These are phyloP conservation scores for Mucor lusitanicus DNA, from an alignment of 371 early-diverging fungal species.

Conservation along the genomic window DNA sequence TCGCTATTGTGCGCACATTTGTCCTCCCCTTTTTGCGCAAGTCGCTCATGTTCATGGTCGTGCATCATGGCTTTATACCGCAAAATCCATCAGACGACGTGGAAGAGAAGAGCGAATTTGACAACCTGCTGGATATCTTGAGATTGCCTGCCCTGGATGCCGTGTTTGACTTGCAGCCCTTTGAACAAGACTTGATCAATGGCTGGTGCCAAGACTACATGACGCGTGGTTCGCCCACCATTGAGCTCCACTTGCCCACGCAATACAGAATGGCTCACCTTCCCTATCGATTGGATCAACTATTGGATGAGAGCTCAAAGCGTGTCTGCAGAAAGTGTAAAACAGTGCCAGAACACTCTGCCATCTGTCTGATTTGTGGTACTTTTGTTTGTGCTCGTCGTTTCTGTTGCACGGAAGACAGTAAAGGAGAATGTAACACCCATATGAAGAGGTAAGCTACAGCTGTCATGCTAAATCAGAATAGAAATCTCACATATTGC, in stretches of 20 bases:
- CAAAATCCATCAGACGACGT: conserved; percentile 28
- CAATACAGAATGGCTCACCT: conserved; percentile 71
- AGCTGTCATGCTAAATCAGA: not conserved
- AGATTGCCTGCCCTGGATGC: conserved; percentile 32
- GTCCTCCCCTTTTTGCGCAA: conserved; percentile 47
- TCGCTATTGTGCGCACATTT: conserved; percentile 34
- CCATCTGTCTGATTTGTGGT: conserved; percentile 93
- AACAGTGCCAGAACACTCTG: conserved; percentile 84
- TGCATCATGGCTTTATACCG: conserved; percentile 43
- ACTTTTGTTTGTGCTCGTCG: conserved; percentile 88
- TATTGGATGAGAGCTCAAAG: conserved; percentile 81
- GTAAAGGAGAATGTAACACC: conserved; percentile 87
- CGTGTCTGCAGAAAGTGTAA: conserved; percentile 83
- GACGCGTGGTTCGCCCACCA: conserved; percentile 2
- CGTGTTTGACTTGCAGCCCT: conserved; percentile 23
- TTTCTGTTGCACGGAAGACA: conserved; percentile 88
- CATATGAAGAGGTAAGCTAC: conserved; percentile 75
- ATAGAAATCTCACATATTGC: not conserved
- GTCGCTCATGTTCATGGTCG: conserved; percentile 41
- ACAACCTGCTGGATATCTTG: conserved; percentile 32
- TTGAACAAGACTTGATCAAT: conserved; percentile 26
- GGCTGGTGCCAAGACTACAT: conserved; percentile 44
- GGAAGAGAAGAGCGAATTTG: conserved; percentile 34
- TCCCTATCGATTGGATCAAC: conserved; percentile 79
- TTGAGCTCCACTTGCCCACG: conserved; percentile 56